phyloP scores from a whole-genome alignment of 2,329 filamentous ascomycete species.

The Pleurostoma richardsiae region DNA sequence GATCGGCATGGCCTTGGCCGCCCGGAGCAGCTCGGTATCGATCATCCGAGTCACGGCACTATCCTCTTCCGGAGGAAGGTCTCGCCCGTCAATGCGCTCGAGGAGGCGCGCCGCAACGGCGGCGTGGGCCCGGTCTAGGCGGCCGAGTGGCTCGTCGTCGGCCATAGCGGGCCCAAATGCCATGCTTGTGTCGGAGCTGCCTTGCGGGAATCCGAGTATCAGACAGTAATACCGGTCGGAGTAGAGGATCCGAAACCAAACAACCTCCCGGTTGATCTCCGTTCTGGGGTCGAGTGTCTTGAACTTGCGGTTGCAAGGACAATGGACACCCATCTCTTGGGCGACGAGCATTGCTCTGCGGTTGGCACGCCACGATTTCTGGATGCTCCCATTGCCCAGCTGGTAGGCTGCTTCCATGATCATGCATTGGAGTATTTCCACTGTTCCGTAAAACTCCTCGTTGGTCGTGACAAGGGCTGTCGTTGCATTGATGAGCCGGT shows the following conservation, averaged over 20 bases:
- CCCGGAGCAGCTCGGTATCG: constrained; percentile 40
- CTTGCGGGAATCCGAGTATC: constrained; percentile 43
- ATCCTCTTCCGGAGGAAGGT: neutral
- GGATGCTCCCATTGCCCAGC: constrained; percentile 46
- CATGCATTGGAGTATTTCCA: neutral
- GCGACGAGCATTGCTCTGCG: constrained; percentile 44
- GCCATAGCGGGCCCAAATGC: constrained; percentile 16
- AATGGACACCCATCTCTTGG: constrained; percentile 44
- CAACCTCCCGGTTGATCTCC: constrained; percentile 19
- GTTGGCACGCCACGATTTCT: constrained; percentile 46
- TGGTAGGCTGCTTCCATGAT: constrained; percentile 28
- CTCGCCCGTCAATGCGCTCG: constrained; percentile 34
- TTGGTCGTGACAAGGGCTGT: neutral
- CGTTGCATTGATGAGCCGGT: neutral
- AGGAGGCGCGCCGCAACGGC: constrained; percentile 38
- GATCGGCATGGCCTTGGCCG: constrained; percentile 29
- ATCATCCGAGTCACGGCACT: constrained; percentile 29
- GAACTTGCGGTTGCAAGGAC: constrained; percentile 22
- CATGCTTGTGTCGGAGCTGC: constrained; percentile 33
- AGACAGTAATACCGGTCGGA: constrained; percentile 46
- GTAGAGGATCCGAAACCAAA: constrained; percentile 46
- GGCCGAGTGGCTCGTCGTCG: constrained; percentile 30
- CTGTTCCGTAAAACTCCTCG: neutral
- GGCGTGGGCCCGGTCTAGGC: constrained; percentile 38
- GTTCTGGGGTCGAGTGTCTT: constrained; percentile 31